Percentiles rank a stretch among this genome's conserved stretches.
Conservation (phyloP, 2,329 filamentous ascomycete species). For the Ascochyta pisi region DNA sequence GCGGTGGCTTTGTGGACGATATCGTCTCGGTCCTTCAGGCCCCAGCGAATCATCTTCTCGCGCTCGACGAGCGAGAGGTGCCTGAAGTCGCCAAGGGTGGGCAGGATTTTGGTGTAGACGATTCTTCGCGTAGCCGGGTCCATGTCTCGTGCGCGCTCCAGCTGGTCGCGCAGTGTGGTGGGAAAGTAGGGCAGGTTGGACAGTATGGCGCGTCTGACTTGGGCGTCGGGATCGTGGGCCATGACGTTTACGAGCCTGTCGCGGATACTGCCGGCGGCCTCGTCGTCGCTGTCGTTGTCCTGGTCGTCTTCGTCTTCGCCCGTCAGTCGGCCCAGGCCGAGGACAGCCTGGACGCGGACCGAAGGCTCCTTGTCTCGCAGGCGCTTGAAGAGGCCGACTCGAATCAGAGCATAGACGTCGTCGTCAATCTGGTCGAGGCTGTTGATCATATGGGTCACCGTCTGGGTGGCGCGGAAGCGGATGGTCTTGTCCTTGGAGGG, state of each 20-base stretch:
- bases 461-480: slow-evolving; percentile 86
- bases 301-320: slow-evolving; percentile 70
- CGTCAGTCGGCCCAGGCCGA: slow-evolving; percentile 85
- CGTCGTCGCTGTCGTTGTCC: slow-evolving; percentile 73
- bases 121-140: slow-evolving; percentile 84
- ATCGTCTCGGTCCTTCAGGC: slow-evolving; percentile 90
- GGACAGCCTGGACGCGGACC: slow-evolving; percentile 88
- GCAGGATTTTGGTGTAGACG: slow-evolving; percentile 85
- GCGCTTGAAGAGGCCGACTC: slow-evolving; percentile 79
- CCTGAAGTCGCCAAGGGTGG: slow-evolving; percentile 90
- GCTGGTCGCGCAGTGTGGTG: slow-evolving; percentile 80
- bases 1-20: slow-evolving; percentile 91
- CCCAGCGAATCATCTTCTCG: slow-evolving; percentile 95
- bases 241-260: slow-evolving; percentile 86
- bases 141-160: slow-evolving; percentile 89
- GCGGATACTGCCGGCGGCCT: slow-evolving; percentile 71
- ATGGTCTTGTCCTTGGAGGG: slow-evolving; percentile 91
- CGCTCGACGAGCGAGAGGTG: slow-evolving; percentile 92
- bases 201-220: slow-evolving; percentile 86
- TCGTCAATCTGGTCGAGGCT: slow-evolving; percentile 91
- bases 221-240: slow-evolving; percentile 92
- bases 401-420: slow-evolving; percentile 83
- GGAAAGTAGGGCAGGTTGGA: slow-evolving; percentile 89
- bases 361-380: slow-evolving; percentile 94
- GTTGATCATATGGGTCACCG: slow-evolving; percentile 90